These are phyloP conservation scores for Blastobotrys malaysiensis DNA, from an alignment of 1,139 yeast genomes.

Conservation along the genomic window DNA sequence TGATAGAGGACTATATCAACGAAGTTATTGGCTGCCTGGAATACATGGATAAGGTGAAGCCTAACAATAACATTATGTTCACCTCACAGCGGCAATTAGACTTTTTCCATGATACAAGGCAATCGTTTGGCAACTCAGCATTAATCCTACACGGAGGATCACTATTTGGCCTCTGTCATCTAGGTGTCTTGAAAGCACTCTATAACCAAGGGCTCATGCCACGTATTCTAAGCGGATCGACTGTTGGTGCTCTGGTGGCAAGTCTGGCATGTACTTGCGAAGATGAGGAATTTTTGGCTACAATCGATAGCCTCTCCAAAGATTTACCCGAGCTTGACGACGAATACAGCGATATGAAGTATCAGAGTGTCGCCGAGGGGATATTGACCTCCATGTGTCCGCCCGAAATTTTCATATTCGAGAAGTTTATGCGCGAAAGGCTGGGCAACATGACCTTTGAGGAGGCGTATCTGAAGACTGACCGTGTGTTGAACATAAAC, in stretches of 20 bases:
- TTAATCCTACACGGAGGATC: constrained; percentile 91
- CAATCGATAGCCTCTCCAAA: constrained; percentile 38
- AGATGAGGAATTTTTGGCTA: constrained; percentile 45
- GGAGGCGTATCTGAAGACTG: constrained; percentile 80
- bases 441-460: constrained; percentile 86
- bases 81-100: constrained; percentile 57
- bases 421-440: constrained; percentile 70
- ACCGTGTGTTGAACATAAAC: constrained; percentile 73
- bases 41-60: constrained; percentile 34
- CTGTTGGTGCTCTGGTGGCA: constrained; percentile 92
- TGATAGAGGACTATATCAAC: constrained; percentile 79
- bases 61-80: constrained; percentile 9
- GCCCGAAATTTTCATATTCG: constrained; percentile 73
- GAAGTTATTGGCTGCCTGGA: constrained; percentile 71
- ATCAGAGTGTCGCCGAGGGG: constrained; percentile 30
- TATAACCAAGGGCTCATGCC: constrained; percentile 73
- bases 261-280: constrained; percentile 69
- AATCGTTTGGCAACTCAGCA: constrained; percentile 87
- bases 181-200: constrained; percentile 84
- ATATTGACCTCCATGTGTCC: constrained; percentile 66
- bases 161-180: constrained; percentile 83
- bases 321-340: constrained; percentile 38
- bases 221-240: constrained; percentile 83
- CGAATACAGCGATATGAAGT: constrained; percentile 24
- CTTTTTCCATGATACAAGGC: constrained; percentile 85